Evolutionary conservation across 2,329 filamentous ascomycete genomes (phyloP), one percentile per base, ranked within the genome.

Genomic region (Waltergamsia citrina): DNA sequence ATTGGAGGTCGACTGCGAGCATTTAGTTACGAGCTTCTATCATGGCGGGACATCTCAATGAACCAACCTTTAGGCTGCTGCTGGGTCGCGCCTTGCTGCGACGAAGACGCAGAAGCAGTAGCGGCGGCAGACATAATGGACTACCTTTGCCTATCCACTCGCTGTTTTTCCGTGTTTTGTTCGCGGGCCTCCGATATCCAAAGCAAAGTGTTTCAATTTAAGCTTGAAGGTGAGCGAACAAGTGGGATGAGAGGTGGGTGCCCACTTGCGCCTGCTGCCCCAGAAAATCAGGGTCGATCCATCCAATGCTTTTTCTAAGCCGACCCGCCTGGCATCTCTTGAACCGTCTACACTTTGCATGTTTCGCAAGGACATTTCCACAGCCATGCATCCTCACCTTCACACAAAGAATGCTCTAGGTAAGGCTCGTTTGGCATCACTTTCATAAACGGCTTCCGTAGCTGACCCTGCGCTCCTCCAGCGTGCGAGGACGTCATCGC

Each of bases 381-480:
- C 49, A 29, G n/a, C n/a, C n/a, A 98, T 98, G 92, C 92, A 98
- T 85, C 93, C 92, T 35, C 90, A 95, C 65, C 67, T 98, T 3
- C 88, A 96, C 55, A 94, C 86, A 19, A 86, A 92, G 56, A 81
- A 94, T 54, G 94, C 94, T 48, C 69, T 75, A 47, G 88, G 90
- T 94, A 72, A 29, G 51, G 24, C 11, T 23, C 7, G 14, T 18
- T 7, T 7, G 4, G 4, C 5, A n/a, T n/a, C n/a, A n/a, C n/a
- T 6, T 6, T 9, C 3, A 14, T 26, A 9, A 14, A 6, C 8
- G 15, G 5, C 9, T 12, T 21, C 12, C 4, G 5, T 7, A 22
- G 7, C 7, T 4, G 20, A 7, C 7, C 16, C 12, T 9, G 24
- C 20, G 15, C 28, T 33, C 14, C 18, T 16, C n/a, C 7, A 3